A percentile compares a stretch with the other conserved stretches of the same genome.
phyloP scores from a whole-genome alignment of 306 rosid species.

The Senna tora region DNA sequence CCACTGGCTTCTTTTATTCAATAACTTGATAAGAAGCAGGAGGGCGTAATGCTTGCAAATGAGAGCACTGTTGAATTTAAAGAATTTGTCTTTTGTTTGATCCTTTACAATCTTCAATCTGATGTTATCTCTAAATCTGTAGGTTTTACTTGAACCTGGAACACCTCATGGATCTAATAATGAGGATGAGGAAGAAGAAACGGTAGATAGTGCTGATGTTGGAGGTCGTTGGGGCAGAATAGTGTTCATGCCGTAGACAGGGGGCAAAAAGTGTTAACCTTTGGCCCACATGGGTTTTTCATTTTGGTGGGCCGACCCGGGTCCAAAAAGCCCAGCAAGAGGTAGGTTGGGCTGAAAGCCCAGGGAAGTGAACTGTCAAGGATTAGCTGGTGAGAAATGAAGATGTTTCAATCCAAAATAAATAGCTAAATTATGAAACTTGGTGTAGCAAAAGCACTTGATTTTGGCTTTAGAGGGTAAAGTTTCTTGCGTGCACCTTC shows the following conservation, averaged over 20 bases:
- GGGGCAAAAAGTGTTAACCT: slow-evolving; percentile 34
- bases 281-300: background rate
- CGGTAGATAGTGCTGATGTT: slow-evolving; percentile 57
- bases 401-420: no score
- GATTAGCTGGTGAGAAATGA: no score
- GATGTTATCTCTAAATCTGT: slow-evolving; percentile 34
- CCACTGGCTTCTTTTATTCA: slow-evolving; percentile 2
- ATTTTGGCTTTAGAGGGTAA: no score
- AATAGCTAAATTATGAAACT: no score
- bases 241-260: slow-evolving; percentile 78
- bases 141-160: slow-evolving; percentile 96
- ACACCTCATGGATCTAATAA: slow-evolving; percentile 85
- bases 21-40: background rate
- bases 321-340: background rate
- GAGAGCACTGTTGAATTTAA: slow-evolving; percentile 15
- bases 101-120: slow-evolving; percentile 21
- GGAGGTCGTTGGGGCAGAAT: slow-evolving; percentile 98
- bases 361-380: no score
- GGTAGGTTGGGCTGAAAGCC: background rate
- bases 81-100: background rate
- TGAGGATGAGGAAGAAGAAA: slow-evolving; percentile 39
- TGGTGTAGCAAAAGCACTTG: no score
- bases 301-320: background rate
- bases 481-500: no score
- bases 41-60: slow-evolving; percentile 29